Percentiles rank a stretch among this genome's conserved stretches.
phyloP scores from a whole-genome alignment of 2,329 filamentous ascomycete genomes.

The Elsinoe australis region DNA sequence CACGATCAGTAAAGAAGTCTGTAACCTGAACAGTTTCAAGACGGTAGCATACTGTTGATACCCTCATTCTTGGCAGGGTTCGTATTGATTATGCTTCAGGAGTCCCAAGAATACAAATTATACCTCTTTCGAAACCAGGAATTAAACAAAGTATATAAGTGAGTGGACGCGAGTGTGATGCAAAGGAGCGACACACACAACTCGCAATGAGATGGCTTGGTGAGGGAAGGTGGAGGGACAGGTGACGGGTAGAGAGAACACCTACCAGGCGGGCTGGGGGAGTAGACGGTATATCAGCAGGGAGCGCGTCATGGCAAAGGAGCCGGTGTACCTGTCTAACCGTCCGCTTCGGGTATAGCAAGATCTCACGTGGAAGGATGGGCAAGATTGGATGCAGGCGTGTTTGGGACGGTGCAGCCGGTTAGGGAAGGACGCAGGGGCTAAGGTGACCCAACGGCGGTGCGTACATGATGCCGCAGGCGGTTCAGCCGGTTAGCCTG shows the following conservation, averaged over 20 bases:
- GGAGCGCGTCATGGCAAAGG: constrained; percentile 12
- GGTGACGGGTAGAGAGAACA: constrained; percentile 12
- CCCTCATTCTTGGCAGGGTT: constrained; percentile 15
- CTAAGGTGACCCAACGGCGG: constrained; percentile 11
- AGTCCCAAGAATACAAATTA: background rate
- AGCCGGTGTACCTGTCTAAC: constrained; percentile 1
- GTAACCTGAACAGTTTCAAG: constrained; percentile 13
- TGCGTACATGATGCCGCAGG: constrained; percentile 1
- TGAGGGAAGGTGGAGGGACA: constrained; percentile 16
- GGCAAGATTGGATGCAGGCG: constrained; percentile 1
- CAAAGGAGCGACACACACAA: constrained; percentile 16
- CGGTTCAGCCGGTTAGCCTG: constrained; percentile 1
- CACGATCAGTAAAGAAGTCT: background rate
- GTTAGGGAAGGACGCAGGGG: constrained; percentile 15
- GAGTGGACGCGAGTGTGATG: constrained; percentile 17
- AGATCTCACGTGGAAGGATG: constrained; percentile 12
- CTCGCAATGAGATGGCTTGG: constrained; percentile 10
- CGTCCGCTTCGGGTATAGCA: constrained; percentile 14
- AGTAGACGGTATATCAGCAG: constrained; percentile 15
- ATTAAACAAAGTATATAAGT: constrained; percentile 13
- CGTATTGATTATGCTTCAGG: background rate
- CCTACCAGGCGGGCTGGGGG: constrained; percentile 13
- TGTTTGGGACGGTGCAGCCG: constrained; percentile 8
- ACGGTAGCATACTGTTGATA: constrained; percentile 14
- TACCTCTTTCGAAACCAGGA: background rate